Evolutionary conservation across 1,284 basidiomycete species (phyloP).

Genomic region (Apiotrichum gamsii): DNA sequence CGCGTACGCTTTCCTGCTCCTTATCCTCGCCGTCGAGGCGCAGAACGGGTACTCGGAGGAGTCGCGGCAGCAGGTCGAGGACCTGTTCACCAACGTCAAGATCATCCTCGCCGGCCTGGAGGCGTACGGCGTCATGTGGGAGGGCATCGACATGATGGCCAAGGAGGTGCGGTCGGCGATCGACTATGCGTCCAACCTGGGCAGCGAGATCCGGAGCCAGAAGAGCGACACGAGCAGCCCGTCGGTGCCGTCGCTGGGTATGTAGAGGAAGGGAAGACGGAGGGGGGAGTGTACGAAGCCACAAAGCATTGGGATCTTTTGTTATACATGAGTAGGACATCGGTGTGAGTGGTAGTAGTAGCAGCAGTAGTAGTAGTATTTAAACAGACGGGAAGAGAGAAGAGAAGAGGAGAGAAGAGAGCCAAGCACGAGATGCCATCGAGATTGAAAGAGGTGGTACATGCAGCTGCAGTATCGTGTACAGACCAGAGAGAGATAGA

Average conservation of each 20-base stretch:
- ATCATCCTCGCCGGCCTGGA: conserved; percentile 47
- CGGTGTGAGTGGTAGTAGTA: no score
- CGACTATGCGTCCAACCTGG: conserved; percentile 12
- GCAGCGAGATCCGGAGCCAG: conserved; percentile 15
- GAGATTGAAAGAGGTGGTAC: no score
- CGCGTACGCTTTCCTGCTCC: conserved; percentile 45
- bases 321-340: no score
- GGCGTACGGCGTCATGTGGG: conserved; percentile 48
- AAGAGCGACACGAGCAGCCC: not conserved
- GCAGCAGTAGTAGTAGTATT: no score
- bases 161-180: conserved; percentile 31
- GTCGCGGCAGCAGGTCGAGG: conserved; percentile 39
- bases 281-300: no score
- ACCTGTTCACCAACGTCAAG: conserved; percentile 46
- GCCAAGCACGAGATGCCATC: no score
- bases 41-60: conserved; percentile 26
- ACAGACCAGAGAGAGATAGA: no score
- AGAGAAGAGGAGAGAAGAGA: no score
- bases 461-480: no score
- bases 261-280: no score
- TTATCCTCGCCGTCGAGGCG: conserved; percentile 46
- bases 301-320: no score
- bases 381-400: no score
- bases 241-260: not conserved
- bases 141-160: conserved; percentile 47